phyloP scores from a whole-genome alignment of 2,329 filamentous ascomycete genomes.

The Alternaria arborescens region DNA sequence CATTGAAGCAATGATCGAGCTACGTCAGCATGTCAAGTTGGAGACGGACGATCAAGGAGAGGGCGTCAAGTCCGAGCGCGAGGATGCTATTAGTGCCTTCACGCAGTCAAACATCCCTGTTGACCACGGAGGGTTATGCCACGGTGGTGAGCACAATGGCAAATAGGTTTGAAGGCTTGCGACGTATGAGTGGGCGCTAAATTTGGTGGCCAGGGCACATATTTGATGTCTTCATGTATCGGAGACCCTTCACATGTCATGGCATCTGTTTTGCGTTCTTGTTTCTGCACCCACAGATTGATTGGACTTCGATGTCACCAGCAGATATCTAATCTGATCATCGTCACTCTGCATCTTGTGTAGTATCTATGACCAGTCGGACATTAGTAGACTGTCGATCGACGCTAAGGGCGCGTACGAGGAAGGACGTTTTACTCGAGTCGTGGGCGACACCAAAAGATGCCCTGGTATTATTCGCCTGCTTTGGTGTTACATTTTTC shows the following conservation, averaged over 20 bases:
- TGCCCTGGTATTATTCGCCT: fast-evolving
- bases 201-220: neutral
- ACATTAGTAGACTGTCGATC: neutral
- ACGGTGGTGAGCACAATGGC: neutral
- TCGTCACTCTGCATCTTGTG: neutral
- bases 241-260: neutral
- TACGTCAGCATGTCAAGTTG: conserved; percentile 8
- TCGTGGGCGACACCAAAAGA: neutral
- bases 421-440: neutral
- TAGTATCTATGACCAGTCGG: neutral
- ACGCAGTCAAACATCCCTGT: neutral
- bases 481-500: neutral
- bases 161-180: neutral
- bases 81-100: neutral
- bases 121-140: neutral
- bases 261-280: neutral
- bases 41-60: neutral
- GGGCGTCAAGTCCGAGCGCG: conserved; percentile 12
- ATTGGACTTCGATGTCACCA: neutral
- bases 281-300: neutral
- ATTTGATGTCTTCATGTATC: neutral
- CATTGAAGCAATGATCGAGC: conserved; percentile 16
- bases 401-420: neutral
- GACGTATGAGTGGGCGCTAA: neutral
- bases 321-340: neutral